Base-by-base conservation (phyloP, 1,139 yeast genomes). In the Suhomyces maxii region DNA sequence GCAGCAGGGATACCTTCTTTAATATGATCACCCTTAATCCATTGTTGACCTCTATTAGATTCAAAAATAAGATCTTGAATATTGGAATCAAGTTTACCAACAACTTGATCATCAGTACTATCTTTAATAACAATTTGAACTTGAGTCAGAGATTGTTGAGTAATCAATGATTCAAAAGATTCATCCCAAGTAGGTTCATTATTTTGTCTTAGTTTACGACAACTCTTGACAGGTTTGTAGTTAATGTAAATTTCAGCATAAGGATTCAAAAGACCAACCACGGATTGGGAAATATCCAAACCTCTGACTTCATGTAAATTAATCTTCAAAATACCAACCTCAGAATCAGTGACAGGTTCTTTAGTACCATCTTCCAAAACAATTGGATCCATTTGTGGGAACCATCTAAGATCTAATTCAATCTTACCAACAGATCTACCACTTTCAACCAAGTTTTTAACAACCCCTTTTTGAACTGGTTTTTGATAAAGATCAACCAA, bases 111-210 rank as follows among this genome's bases (percentile, higher is more conserved):
- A 43, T 71, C 75, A 7, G 60, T 80, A 3, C 76, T 72, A 64
- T 86, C 90, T 57, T 77, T 83, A 30, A 86, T 70, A 32, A 80
- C 62, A 14, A 86, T 68, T 54, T 75, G 78, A 34, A 86, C 57
- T 35, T 71, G 69, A 11, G 89, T 77, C 37, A 68, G 69, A 1
- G 84, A 72, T 59, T 83, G 86, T 40, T 84, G 79, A 11, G 83
- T 77, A 36, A 86, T 68, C 52, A 86, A 71, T 7, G 80, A 61
- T 64, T 86, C 95, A 47, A 82, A 67, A 23, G 77, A 64, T 56
- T 82, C 82, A 53, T 82, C 83, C 84, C 87, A 86, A 12, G 82
- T 69, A 13, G 95, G 95, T 56, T 83, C 88, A 57, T 85, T 86
- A 13, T 82, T 77, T 59, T 80, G 79, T 59, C 82, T 82, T 59